phyloP scores from a whole-genome alignment of 2,329 filamentous ascomycete genomes.

The Fusarium decemcellulare region DNA sequence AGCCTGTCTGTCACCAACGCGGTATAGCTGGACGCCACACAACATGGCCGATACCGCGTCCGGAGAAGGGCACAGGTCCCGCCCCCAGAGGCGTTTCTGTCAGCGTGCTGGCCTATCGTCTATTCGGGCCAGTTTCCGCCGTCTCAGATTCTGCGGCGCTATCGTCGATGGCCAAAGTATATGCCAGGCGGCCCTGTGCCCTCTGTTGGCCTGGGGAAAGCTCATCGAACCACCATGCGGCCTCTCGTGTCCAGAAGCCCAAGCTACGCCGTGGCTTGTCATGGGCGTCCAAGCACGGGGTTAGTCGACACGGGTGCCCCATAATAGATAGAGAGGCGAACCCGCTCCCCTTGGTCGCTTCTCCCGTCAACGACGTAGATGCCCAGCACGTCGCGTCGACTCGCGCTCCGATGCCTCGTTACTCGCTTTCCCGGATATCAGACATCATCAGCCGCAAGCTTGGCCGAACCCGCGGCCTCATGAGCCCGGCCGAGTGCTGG shows the following conservation, averaged over 20 bases:
- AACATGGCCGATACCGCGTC: not conserved
- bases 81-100: too few relatives aligned
- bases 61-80: not conserved
- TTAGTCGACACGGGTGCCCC: not conserved
- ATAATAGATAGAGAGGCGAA: too few relatives aligned
- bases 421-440: conserved; percentile 35
- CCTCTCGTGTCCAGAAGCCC: not conserved
- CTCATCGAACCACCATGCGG: not conserved
- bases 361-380: conserved; percentile 3
- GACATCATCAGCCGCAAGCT: conserved; percentile 38
- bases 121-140: too few relatives aligned
- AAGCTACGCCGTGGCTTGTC: conserved; percentile 13
- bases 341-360: not conserved
- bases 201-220: not conserved
- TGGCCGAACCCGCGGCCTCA: conserved; percentile 28
- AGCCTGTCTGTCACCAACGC: too few relatives aligned
- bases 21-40: not conserved
- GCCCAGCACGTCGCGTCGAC: not conserved
- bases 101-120: too few relatives aligned
- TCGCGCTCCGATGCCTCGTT: conserved; percentile 29
- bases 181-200: not conserved
- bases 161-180: too few relatives aligned
- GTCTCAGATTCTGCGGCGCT: too few relatives aligned
- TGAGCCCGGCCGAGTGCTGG: conserved; percentile 13
- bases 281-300: conserved; percentile 16